phyloP scores from a whole-genome alignment of 495 filamentous ascomycete genomes.

The Hypoxylon lenormandii region DNA sequence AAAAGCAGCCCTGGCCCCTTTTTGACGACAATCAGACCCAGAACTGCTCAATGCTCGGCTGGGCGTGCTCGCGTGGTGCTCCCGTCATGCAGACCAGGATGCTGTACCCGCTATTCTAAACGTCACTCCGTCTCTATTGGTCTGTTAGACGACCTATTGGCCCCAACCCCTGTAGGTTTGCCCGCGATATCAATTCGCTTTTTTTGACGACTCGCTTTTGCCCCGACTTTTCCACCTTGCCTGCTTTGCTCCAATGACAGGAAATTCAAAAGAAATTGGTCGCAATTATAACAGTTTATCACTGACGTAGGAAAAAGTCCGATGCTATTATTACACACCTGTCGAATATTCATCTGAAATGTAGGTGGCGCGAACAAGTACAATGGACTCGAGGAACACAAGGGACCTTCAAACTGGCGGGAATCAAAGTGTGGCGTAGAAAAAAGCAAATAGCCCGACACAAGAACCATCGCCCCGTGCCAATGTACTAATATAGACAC shows the following conservation, averaged over 20 bases:
- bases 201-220: constrained; percentile 23
- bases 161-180: constrained; percentile 40
- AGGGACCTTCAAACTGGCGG: neutral
- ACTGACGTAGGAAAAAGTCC: neutral
- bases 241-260: constrained; percentile 12
- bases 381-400: neutral
- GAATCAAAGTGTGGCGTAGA: constrained; percentile 1
- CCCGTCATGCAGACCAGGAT: constrained; percentile 42
- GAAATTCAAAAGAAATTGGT: neutral
- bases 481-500: constrained; percentile 10
- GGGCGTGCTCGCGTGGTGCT: constrained; percentile 37
- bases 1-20: constrained; percentile 28
- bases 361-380: neutral
- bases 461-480: neutral
- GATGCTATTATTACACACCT: neutral
- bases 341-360: neutral
- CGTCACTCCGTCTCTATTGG: constrained; percentile 46
- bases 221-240: constrained; percentile 21
- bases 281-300: neutral
- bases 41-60: constrained; percentile 40
- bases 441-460: constrained; percentile 9
- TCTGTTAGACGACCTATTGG: constrained; percentile 37
- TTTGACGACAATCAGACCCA: constrained; percentile 33
- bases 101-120: constrained; percentile 31
- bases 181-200: constrained; percentile 46